These are phyloP conservation scores for Saccharomyces kudriavzevii DNA, from an alignment of 805 yeast genomes.

Conservation along the genomic window DNA sequence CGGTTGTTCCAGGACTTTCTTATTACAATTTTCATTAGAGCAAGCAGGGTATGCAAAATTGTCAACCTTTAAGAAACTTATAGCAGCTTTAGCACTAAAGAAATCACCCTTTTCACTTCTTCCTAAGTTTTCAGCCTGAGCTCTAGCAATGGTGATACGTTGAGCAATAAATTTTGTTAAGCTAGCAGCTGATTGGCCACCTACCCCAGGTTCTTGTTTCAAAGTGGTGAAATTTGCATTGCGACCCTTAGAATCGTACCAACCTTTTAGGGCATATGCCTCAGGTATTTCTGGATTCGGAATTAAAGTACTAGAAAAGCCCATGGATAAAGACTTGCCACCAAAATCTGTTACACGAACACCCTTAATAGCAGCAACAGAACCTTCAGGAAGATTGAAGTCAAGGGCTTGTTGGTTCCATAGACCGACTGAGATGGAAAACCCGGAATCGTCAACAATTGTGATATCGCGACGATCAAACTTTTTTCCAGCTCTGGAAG, in stretches of 20 bases:
- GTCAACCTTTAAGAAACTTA: slow-evolving; percentile 64
- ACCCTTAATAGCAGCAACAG: slow-evolving; percentile 88
- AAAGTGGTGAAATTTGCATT: slow-evolving; percentile 53
- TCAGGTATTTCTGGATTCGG: slow-evolving; percentile 85
- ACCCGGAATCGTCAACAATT: slow-evolving; percentile 77
- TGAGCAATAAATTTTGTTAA: slow-evolving; percentile 39
- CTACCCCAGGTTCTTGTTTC: slow-evolving; percentile 42
- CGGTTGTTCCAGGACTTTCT: slow-evolving; percentile 69
- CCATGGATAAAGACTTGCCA: slow-evolving; percentile 75
- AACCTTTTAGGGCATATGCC: slow-evolving; percentile 82
- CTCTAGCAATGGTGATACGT: slow-evolving; percentile 60
- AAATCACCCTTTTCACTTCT: slow-evolving; percentile 71
- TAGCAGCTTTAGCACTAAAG: slow-evolving; percentile 65
- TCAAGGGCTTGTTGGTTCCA: slow-evolving; percentile 87
- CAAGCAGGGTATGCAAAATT: slow-evolving; percentile 89
- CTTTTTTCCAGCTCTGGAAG: slow-evolving; percentile 85
- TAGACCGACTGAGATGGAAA: slow-evolving; percentile 68
- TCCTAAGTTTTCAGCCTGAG: slow-evolving; percentile 62
- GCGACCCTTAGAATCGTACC: slow-evolving; percentile 83
- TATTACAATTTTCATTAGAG: slow-evolving; percentile 62
- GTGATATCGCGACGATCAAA: slow-evolving; percentile 86
- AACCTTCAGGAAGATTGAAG: slow-evolving; percentile 62
- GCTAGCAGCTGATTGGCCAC: slow-evolving; percentile 28
- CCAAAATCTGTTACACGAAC: slow-evolving; percentile 82
- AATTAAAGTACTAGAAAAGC: slow-evolving; percentile 66